phyloP scores from a whole-genome alignment of 2,329 filamentous ascomycete genomes.

The Plenodomus tracheiphilus region DNA sequence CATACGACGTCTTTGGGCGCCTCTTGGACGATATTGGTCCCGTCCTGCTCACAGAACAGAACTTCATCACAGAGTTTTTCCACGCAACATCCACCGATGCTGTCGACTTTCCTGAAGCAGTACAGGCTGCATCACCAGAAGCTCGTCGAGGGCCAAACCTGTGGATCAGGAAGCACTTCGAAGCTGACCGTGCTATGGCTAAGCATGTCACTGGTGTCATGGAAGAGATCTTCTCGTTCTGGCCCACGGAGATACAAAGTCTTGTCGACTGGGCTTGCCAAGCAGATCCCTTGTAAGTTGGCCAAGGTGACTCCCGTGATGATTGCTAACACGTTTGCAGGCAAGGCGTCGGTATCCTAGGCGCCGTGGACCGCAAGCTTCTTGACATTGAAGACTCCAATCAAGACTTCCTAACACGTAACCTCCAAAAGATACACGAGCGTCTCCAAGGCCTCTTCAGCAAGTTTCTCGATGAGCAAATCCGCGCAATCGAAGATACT shows the following conservation, averaged over 20 bases:
- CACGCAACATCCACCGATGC: conserved; percentile 85
- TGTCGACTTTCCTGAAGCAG: conserved; percentile 80
- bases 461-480: conserved; percentile 91
- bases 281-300: conserved; percentile 76
- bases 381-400: conserved; percentile 83
- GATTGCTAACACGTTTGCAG: conserved; percentile 48
- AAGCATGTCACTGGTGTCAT: conserved; percentile 82
- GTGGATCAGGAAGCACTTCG: conserved; percentile 74
- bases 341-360: conserved; percentile 87
- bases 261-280: conserved; percentile 83
- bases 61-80: conserved; percentile 96
- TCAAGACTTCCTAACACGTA: conserved; percentile 84
- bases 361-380: conserved; percentile 77
- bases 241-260: conserved; percentile 75
- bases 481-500: conserved; percentile 93
- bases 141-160: conserved; percentile 74
- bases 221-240: conserved; percentile 84
- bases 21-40: conserved; percentile 81
- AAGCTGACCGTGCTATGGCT: conserved; percentile 86
- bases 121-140: conserved; percentile 67
- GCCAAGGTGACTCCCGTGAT: background rate
- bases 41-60: conserved; percentile 89
- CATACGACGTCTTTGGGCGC: conserved; percentile 80
- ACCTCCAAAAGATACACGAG: conserved; percentile 78
- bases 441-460: conserved; percentile 75